Conservation (phyloP, 306 rosid species). For the Canavalia ensiformis region DNA sequence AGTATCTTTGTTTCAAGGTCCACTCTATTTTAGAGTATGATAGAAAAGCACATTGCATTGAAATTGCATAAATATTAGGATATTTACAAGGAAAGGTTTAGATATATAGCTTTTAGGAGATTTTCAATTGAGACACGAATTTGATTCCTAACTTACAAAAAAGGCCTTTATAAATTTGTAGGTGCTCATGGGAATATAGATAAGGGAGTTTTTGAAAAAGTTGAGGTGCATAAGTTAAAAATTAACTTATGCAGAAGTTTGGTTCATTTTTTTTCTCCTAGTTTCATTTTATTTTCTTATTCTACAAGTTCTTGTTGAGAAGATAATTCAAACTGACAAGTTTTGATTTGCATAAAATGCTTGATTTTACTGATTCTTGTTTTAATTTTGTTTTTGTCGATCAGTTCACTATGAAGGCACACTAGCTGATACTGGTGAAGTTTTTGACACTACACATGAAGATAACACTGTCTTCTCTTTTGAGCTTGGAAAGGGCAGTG, state of each 20-base stretch:
- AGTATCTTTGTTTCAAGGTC: conserved; percentile 2
- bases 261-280: background rate
- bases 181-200: background rate
- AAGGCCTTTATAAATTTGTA: background rate
- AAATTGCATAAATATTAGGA: background rate
- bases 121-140: background rate
- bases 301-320: background rate
- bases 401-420: conserved; percentile 93
- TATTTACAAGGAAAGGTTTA: background rate
- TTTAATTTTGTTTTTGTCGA: conserved; percentile 42
- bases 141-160: background rate
- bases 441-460: conserved; percentile 92
- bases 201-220: background rate
- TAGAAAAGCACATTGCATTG: background rate
- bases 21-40: background rate
- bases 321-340: background rate
- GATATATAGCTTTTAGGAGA: background rate
- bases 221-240: background rate
- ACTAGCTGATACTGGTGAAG: conserved; percentile 84
- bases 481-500: conserved; percentile 90
- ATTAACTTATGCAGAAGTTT: background rate
- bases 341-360: background rate
- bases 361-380: conserved; percentile 18
- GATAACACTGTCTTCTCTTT: conserved; percentile 94
- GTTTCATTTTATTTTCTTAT: background rate